Evolutionary conservation across 306 rosid species (phyloP), one percentile per base, ranked within the genome.

Genomic region (Corylus avellana): DNA sequence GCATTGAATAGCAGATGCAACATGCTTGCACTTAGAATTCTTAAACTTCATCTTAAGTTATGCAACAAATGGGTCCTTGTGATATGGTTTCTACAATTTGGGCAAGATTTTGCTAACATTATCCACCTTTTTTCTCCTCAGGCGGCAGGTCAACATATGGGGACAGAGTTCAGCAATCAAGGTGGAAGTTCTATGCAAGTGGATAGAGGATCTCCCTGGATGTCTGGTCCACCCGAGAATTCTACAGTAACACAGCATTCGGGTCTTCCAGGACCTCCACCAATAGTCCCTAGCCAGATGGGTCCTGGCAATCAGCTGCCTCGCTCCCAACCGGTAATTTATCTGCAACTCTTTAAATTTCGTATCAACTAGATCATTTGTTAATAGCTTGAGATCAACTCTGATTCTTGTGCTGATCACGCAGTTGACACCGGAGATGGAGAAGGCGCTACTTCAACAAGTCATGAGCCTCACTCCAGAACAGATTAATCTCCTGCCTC

Each of bases 391-490:
- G 58, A 50, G 27, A 71, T 71, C 53, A 11, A 8, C 7, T 3
- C 2, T 66, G 20, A 8, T 2, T 35, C 53, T 61, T 77, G 48
- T 59, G 64, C 4, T 46, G 47, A 25, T 85, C 68, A 70, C 85
- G 82, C 80, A 96, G 99, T 87, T 96, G 89, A 83, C 87, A 62
- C 96, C 92, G 37, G 99, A 95, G 64, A 92, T 90, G 98, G 99
- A 95, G 90, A 91, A 90, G 89, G 92, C 91, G 1, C 82, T 93
- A 79, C 99, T 93, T 77, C 99, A 96, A 84, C 99, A 93, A 79
- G 99, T 96, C 80, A 96, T 93, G 99, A 93, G 94, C 86, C 97
- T 96, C 74, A 92, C 98, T 53, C 96, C 89, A 0, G 98, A 90
- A 64, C 96, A 92, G 85, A 89, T 94, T 61, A 88, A 94, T 85